These are phyloP conservation scores for Trematosphaeria pertusa DNA, from an alignment of 2,329 filamentous ascomycete genomes.

Conservation along the genomic window DNA sequence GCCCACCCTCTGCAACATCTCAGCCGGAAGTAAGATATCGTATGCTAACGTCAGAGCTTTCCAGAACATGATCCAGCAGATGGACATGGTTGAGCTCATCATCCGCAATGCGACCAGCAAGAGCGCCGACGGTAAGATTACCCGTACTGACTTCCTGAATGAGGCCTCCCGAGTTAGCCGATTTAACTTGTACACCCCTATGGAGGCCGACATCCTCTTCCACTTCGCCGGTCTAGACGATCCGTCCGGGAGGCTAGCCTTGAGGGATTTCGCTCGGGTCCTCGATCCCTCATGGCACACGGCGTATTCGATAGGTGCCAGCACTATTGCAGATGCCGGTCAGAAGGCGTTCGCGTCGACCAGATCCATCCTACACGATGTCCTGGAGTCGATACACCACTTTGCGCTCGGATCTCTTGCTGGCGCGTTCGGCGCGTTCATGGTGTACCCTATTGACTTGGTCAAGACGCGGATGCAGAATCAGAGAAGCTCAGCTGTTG, in stretches of 20 bases:
- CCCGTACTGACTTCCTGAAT: constrained; percentile 90
- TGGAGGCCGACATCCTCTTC: constrained; percentile 98
- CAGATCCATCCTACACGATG: constrained; percentile 65
- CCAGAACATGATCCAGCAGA: constrained; percentile 96
- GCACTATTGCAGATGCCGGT: constrained; percentile 54
- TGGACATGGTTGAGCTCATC: constrained; percentile 96
- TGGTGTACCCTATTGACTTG: constrained; percentile 98
- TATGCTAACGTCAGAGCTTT: constrained; percentile 98
- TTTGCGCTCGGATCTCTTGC: constrained; percentile 89
- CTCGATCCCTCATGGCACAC: constrained; percentile 91
- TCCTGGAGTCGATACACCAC: constrained; percentile 84
- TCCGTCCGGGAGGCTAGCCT: constrained; percentile 80
- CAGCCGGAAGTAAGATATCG: constrained; percentile 87
- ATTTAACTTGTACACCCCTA: constrained; percentile 95
- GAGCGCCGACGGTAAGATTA: constrained; percentile 90
- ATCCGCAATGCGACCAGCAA: constrained; percentile 84
- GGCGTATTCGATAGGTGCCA: constrained; percentile 62
- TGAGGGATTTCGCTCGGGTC: constrained; percentile 91
- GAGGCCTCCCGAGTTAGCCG: constrained; percentile 90
- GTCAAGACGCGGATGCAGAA: constrained; percentile 99
- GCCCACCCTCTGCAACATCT: constrained; percentile 93
- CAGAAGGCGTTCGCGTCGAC: constrained; percentile 63
- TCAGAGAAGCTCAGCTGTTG: constrained; percentile 79
- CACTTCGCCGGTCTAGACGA: constrained; percentile 95
- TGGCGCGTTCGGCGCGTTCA: constrained; percentile 97